Percentiles rank a stretch among this genome's conserved stretches.
These are phyloP conservation scores for Phytophthora boehmeriae DNA, from an alignment of 352 stramenopile species.

Conservation along the genomic window DNA sequence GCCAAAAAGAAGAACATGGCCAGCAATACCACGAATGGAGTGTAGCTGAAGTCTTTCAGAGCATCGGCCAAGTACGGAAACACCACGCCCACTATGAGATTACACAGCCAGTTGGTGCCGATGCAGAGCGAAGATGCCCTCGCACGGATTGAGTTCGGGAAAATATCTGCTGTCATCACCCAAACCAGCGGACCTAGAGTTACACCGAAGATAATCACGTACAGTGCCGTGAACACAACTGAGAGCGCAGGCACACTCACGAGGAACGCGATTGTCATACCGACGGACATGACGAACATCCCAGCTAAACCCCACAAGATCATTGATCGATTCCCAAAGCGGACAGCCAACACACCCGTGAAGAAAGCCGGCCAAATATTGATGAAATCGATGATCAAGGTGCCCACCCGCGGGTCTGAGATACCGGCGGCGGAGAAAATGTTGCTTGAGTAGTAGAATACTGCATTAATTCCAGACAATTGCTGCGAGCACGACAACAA, in stretches of 20 bases:
- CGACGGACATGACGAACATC: conserved; percentile 52
- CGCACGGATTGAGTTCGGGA: conserved; percentile 25
- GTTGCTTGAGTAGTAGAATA: conserved; percentile 50
- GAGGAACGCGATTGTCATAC: conserved; percentile 55
- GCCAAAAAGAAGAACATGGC: conserved; percentile 47
- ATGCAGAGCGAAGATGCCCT: conserved; percentile 28
- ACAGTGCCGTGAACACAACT: conserved; percentile 48
- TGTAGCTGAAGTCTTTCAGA: conserved; percentile 41
- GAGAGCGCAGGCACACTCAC: conserved; percentile 53
- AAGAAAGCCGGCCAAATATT: conserved; percentile 32
- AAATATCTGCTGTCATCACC: conserved; percentile 33
- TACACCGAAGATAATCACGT: conserved; percentile 41
- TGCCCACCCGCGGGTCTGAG: conserved; percentile 32
- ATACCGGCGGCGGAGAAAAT: conserved; percentile 43
- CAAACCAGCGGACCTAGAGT: conserved; percentile 25
- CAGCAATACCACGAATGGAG: conserved; percentile 56
- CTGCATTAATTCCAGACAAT: conserved; percentile 51
- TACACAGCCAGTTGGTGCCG: conserved; percentile 57
- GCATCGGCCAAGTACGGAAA: conserved; percentile 60
- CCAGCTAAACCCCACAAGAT: conserved; percentile 43
- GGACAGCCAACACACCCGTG: conserved; percentile 37
- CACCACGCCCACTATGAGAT: conserved; percentile 55
- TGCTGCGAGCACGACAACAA: conserved; percentile 47
- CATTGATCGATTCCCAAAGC: conserved; percentile 63
- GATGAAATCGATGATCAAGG: conserved; percentile 28